Percentiles rank a stretch among this genome's conserved stretches.
phyloP scores from a whole-genome alignment of 257 asterid species.

The Solanum ossicruentum region DNA sequence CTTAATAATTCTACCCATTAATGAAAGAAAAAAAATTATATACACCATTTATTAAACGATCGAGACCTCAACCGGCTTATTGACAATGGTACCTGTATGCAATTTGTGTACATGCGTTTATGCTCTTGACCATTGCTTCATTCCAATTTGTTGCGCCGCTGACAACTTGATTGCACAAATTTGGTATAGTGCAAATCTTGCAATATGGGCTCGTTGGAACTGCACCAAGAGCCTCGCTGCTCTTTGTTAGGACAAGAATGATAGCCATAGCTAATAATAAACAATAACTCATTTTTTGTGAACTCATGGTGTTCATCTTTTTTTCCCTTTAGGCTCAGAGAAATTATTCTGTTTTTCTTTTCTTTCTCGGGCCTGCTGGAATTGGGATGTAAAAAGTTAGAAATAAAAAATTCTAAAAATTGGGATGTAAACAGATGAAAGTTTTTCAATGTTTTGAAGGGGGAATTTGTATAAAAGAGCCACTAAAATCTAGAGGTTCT shows the following conservation, averaged over 20 bases:
- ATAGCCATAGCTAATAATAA: not conserved
- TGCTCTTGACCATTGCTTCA: not conserved
- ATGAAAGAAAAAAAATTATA: too few species aligned
- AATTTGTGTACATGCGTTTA: not conserved
- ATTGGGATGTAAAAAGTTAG: not conserved
- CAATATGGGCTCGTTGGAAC: not conserved
- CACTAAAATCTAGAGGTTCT: not conserved
- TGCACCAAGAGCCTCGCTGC: not conserved
- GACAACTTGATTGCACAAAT: constrained; percentile 1
- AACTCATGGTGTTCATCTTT: not conserved
- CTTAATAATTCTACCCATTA: too few species aligned
- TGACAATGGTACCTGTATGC: not conserved
- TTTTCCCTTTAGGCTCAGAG: not conserved
- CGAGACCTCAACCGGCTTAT: rapidly evolving
- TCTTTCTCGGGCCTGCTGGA: not conserved
- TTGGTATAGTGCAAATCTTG: not conserved
- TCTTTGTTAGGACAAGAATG: not conserved
- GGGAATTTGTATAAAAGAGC: not conserved
- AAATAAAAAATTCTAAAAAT: not conserved
- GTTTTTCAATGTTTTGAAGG: not conserved
- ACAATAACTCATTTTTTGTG: not conserved
- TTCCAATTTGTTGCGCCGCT: constrained; percentile 9
- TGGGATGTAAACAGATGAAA: not conserved
- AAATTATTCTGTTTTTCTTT: not conserved
- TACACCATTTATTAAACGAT: too few species aligned